A percentile compares a stretch with the other conserved stretches of the same genome.
Conservation (phyloP, 2,329 filamentous ascomycete genomes). For the Fusarium marasasianum region DNA sequence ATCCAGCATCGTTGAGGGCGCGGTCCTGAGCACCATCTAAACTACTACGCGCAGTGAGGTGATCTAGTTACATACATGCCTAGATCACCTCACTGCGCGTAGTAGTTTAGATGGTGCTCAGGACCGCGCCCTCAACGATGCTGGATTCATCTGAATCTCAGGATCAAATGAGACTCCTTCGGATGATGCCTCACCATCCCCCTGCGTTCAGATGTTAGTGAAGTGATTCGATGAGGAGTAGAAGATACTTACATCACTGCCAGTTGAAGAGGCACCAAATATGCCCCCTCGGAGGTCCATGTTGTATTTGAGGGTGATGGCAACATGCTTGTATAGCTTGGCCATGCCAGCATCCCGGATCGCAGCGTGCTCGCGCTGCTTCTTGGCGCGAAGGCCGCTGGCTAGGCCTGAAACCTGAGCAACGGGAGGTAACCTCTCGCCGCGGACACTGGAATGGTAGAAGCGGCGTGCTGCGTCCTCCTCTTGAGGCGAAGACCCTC, state of each 20-base stretch:
- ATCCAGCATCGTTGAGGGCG: neutral
- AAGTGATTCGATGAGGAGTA: too few relatives aligned
- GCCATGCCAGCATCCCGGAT: neutral
- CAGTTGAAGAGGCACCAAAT: too few relatives aligned
- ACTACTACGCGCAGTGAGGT: neutral
- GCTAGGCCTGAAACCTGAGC: too few relatives aligned
- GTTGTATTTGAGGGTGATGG: neutral
- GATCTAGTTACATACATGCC: too few relatives aligned
- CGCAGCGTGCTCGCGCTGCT: neutral
- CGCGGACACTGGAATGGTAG: too few relatives aligned
- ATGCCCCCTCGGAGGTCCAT: neutral
- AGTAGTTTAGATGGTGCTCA: neutral
- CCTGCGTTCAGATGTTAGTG: too few relatives aligned
- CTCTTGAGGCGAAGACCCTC: conserved; percentile 3
- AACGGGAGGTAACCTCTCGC: too few relatives aligned
- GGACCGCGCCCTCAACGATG: neutral
- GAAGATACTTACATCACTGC: too few relatives aligned
- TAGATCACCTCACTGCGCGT: neutral
- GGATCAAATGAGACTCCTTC: too few relatives aligned
- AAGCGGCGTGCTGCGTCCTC: too few relatives aligned
- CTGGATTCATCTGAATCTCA: neutral
- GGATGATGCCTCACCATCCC: too few relatives aligned
- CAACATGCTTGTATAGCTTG: neutral
- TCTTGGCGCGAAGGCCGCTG: neutral
- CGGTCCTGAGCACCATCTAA: neutral